Evolutionary conservation across 139 green algal genomes (phyloP), one percentile per base, ranked within the genome.

Genomic region (Chlorella sp.): DNA sequence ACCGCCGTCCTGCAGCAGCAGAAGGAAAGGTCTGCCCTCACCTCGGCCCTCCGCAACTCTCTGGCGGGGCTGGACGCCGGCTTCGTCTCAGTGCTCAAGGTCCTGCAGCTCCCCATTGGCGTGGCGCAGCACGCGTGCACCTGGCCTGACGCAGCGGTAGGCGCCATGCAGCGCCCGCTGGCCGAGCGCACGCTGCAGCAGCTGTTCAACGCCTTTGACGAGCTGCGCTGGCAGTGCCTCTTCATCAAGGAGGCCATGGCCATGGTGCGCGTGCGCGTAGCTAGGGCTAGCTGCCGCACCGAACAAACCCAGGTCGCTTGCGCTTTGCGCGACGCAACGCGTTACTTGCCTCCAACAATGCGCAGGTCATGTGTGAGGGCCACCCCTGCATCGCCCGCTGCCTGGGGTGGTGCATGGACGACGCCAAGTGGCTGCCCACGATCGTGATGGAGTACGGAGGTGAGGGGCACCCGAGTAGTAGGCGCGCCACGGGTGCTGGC

Each of bases 71-170:
- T n/a, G n/a, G 42, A 55, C 10, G 10, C 42, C 10, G 10, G 10
- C 10, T 55, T 55, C 42, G 10, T 10, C 42, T 55, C 42, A 24
- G 42, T 17, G 42, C 35, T 71, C 65, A 71, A 71, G 35, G 65
- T 71, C 1, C 35, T 71, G 35, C 65, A 71, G 65, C 34, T 71
- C 22, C 65, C 65, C 2, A 61, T 61, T 5, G 65, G 65, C 17
- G 22, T 24, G 17, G 42, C 34, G 1, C 20, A 60, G 35, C 26
- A 60, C 35, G 35, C 6, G 33, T 22, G 35, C 23, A 35, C n/a
- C 23, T 71, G 27, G 26, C 65, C 65, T 5, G 42, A 55, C 42
- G 42, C 42, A 55, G 10, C 10, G 42, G n/a, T 17, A 24, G 51
- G 6, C 23, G 51, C 51, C 51, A 67, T 22, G 61, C n/a, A 23